phyloP scores from a whole-genome alignment of 768 basidiomycete species.

The Pleurotus salmoneostramineus region DNA sequence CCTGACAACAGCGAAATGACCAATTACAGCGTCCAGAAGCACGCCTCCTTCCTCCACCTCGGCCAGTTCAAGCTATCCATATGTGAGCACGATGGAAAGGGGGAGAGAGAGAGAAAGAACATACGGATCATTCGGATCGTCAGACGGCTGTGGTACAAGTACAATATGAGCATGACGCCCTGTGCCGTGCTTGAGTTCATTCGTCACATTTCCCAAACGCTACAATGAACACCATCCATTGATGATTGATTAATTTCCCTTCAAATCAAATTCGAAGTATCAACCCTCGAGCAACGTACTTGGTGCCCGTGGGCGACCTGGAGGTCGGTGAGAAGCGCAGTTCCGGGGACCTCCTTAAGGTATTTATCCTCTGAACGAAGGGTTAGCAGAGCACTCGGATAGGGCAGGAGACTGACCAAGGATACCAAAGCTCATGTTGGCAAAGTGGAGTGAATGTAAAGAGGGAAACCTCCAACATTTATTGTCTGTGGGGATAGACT shows the following conservation, averaged over 20 bases:
- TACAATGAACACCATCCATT: not conserved
- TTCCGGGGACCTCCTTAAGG: slow-evolving; percentile 34
- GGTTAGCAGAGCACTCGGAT: not conserved
- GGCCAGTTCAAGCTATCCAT: slow-evolving; percentile 35
- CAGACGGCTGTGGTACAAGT: slow-evolving; percentile 40
- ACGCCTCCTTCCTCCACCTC: slow-evolving; percentile 40
- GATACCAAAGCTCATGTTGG: slow-evolving; percentile 30
- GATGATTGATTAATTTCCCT: too few species aligned
- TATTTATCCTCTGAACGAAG: slow-evolving; percentile 28
- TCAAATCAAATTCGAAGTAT: too few species aligned
- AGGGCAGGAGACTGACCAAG: slow-evolving; percentile 21
- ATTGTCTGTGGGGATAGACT: too few species aligned
- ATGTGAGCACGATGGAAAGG: not conserved
- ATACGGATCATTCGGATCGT: slow-evolving; percentile 38
- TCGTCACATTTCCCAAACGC: slow-evolving; percentile 28
- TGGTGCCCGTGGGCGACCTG: slow-evolving; percentile 30
- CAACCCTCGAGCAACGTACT: slow-evolving; percentile 9
- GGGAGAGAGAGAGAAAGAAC: slow-evolving; percentile 8
- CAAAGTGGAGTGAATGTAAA: not conserved
- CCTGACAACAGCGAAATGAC: not conserved
- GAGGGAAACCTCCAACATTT: too few species aligned
- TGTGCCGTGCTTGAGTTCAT: slow-evolving; percentile 29
- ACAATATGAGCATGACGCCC: slow-evolving; percentile 33
- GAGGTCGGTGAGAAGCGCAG: slow-evolving; percentile 34
- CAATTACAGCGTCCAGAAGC: slow-evolving; percentile 39